Evolutionary conservation across 768 basidiomycete species (phyloP).

Genomic region (Asterophora lycoperdoides): DNA sequence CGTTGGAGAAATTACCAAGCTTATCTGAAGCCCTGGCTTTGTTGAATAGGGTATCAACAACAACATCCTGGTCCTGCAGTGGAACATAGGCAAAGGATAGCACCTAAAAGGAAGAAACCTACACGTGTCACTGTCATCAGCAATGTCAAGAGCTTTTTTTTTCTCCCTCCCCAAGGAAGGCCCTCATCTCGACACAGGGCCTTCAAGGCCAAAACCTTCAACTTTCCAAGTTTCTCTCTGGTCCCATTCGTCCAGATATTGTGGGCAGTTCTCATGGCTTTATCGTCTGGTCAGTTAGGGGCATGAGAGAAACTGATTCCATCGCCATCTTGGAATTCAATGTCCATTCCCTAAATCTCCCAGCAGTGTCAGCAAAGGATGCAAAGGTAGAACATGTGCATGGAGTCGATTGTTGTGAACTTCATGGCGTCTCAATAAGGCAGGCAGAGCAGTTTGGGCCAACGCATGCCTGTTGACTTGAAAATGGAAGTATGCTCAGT

Average conservation of each 20-base stretch:
- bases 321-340: slow-evolving; percentile 16
- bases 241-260: not conserved
- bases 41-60: no score
- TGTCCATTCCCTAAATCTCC: slow-evolving; percentile 21
- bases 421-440: slow-evolving; percentile 28
- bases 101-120: no score
- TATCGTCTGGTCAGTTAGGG: not conserved
- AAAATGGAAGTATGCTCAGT: slow-evolving; percentile 13
- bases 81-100: no score
- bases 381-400: slow-evolving; percentile 23
- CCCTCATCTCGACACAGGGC: no score
- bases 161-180: no score
- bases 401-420: slow-evolving; percentile 21
- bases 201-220: no score
- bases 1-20: no score
- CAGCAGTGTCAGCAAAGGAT: slow-evolving; percentile 14
- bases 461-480: slow-evolving; percentile 23
- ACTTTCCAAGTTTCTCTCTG: no score
- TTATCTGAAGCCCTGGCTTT: no score
- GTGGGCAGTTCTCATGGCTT: not conserved
- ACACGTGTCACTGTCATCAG: no score
- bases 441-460: slow-evolving; percentile 25
- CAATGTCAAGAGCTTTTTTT: no score
- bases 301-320: slow-evolving; percentile 8
- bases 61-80: no score